Percentiles rank a stretch among this genome's conserved stretches.
These are phyloP conservation scores for Pyracantha coccinea DNA, from an alignment of 331 rosid genomes.

Conservation along the genomic window DNA sequence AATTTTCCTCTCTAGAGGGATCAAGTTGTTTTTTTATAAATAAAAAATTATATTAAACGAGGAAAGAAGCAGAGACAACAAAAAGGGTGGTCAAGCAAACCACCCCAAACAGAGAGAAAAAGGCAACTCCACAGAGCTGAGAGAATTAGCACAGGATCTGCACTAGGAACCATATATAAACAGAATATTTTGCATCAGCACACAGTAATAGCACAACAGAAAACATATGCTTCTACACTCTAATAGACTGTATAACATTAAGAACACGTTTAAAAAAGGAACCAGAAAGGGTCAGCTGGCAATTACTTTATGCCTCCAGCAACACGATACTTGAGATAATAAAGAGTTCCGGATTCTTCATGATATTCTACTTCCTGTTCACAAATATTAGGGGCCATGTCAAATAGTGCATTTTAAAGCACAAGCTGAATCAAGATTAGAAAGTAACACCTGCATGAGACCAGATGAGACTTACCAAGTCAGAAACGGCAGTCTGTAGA, in stretches of 20 bases:
- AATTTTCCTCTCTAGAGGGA: neutral
- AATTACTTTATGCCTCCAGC: conserved; percentile 61
- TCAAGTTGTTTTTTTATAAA: neutral
- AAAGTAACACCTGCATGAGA: neutral
- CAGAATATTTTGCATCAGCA: neutral
- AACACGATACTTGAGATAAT: conserved; percentile 82
- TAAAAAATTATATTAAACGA: too few species aligned
- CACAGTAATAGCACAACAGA: neutral
- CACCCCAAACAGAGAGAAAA: neutral
- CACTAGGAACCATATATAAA: neutral
- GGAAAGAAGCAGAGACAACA: neutral
- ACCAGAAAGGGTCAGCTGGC: neutral
- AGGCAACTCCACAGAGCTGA: neutral
- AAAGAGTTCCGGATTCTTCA: conserved; percentile 83
- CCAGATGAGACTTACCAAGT: conserved; percentile 52
- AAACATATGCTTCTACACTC: conserved; percentile 5
- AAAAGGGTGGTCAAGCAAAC: neutral
- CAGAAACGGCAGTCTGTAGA: conserved; percentile 97
- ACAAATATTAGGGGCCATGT: conserved; percentile 20
- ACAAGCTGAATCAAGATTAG: neutral
- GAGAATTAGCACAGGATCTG: neutral
- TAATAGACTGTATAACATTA: neutral
- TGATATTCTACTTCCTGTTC: conserved; percentile 91
- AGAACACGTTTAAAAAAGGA: neutral
- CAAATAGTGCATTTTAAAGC: conserved; percentile 7